These are phyloP conservation scores for Vicia sativa DNA, from an alignment of 306 rosid species.

Conservation along the genomic window DNA sequence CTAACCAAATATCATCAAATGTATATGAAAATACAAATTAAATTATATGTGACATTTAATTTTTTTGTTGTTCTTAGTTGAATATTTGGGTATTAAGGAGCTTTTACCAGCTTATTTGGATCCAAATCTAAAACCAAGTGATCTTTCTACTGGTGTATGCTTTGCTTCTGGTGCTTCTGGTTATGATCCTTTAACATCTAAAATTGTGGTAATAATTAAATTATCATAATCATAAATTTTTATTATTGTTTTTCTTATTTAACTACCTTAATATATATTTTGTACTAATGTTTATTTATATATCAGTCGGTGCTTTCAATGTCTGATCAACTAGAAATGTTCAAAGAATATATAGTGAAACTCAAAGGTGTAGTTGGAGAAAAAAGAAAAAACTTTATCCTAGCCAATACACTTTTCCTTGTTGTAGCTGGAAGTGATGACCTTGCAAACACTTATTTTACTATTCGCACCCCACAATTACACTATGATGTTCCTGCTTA, in stretches of 20 bases:
- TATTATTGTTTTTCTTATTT: background rate
- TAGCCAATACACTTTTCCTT: conserved; percentile 52
- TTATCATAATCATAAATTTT: background rate
- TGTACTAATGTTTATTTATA: background rate
- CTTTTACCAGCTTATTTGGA: conserved; percentile 69
- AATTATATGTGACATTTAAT: background rate
- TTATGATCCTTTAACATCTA: conserved; percentile 73
- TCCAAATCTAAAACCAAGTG: conserved; percentile 56
- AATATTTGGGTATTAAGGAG: conserved; percentile 67
- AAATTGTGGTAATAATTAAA: conserved; percentile 48
- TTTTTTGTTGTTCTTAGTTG: conserved; percentile 42
- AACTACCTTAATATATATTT: background rate
- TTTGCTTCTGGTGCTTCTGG: conserved; percentile 95
- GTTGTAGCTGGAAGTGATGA: conserved; percentile 84
- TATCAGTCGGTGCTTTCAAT: conserved; percentile 56
- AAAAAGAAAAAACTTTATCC: conserved; percentile 53
- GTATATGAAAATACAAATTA: background rate
- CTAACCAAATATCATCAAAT: background rate
- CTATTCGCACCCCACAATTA: conserved; percentile 43
- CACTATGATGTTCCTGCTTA: conserved; percentile 67
- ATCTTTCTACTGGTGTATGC: conserved; percentile 65
- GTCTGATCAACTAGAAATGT: conserved; percentile 51
- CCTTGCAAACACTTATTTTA: conserved; percentile 73
- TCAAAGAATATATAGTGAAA: conserved; percentile 68
- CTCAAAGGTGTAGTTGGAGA: conserved; percentile 56